A percentile compares a stretch with the other conserved stretches of the same genome.
phyloP scores from a whole-genome alignment of 108 stramenopile genomes.

The Discostella stelligeroides region DNA sequence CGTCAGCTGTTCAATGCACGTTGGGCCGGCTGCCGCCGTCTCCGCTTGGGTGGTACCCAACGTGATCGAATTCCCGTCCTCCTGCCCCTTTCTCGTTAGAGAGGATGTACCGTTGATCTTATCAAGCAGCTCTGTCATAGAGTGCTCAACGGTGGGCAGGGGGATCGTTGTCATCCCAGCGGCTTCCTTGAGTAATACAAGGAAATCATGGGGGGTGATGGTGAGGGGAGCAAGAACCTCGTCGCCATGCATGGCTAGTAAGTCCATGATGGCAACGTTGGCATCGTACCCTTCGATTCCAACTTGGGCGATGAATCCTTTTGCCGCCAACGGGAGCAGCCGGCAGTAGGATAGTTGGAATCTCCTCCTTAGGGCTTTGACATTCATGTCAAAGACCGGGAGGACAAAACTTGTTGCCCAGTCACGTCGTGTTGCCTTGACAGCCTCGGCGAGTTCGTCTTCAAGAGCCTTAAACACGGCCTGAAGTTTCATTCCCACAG shows the following conservation, averaged over 20 bases:
- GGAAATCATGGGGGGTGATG: neutral
- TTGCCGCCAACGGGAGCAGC: neutral
- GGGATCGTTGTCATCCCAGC: neutral
- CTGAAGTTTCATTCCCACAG: conserved; percentile 10
- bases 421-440: neutral
- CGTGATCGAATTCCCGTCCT: no score
- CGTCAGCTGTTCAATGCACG: conserved; percentile 1
- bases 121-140: neutral
- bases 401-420: neutral
- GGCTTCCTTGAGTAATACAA: neutral
- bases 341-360: conserved; percentile 8
- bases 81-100: neutral
- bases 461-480: conserved; percentile 10
- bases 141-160: conserved; percentile 7
- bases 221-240: neutral
- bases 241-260: conserved; percentile 1
- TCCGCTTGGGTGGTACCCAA: neutral
- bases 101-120: conserved; percentile 11
- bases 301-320: conserved; percentile 2
- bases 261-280: conserved; percentile 2
- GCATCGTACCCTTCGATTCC: neutral
- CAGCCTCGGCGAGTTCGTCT: neutral
- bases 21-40: neutral
- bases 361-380: neutral
- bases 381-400: neutral